These are phyloP conservation scores for Truncatella angustata DNA, from an alignment of 2,329 filamentous ascomycete species.

Conservation along the genomic window DNA sequence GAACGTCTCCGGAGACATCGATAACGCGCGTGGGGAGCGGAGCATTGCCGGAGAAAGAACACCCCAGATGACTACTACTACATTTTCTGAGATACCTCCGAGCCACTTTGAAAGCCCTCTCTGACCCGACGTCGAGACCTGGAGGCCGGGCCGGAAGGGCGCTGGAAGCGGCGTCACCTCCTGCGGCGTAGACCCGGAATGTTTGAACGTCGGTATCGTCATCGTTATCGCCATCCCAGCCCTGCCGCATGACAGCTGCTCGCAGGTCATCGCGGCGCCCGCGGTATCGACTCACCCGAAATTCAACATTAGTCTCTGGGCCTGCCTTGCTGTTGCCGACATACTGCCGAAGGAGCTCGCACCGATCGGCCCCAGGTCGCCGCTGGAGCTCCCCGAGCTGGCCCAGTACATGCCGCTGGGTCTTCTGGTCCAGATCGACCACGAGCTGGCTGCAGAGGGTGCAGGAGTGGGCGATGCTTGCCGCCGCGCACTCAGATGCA, in stretches of 20 bases:
- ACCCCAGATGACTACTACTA: neutral
- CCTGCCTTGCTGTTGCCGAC: neutral
- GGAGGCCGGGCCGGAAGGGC: neutral
- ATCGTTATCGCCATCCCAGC: neutral
- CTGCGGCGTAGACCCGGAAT: neutral
- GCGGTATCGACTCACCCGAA: neutral
- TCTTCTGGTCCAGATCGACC: neutral
- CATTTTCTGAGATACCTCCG: neutral
- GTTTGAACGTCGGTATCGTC: neutral
- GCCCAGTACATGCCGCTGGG: neutral
- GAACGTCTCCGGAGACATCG: neutral
- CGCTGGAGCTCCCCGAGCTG: neutral
- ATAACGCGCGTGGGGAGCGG: neutral
- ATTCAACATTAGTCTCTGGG: neutral
- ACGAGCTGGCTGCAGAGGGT: neutral
- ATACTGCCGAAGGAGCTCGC: neutral
- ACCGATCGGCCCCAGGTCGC: neutral
- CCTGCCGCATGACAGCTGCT: neutral
- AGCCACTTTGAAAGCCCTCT: neutral
- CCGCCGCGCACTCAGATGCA: no score
- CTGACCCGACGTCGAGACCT: neutral
- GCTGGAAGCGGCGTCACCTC: neutral
- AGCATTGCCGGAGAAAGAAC: neutral
- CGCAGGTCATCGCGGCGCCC: neutral
- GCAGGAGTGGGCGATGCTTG: neutral